phyloP scores from a whole-genome alignment of 495 filamentous ascomycete genomes.

The Diplogelasinospora grovesii region DNA sequence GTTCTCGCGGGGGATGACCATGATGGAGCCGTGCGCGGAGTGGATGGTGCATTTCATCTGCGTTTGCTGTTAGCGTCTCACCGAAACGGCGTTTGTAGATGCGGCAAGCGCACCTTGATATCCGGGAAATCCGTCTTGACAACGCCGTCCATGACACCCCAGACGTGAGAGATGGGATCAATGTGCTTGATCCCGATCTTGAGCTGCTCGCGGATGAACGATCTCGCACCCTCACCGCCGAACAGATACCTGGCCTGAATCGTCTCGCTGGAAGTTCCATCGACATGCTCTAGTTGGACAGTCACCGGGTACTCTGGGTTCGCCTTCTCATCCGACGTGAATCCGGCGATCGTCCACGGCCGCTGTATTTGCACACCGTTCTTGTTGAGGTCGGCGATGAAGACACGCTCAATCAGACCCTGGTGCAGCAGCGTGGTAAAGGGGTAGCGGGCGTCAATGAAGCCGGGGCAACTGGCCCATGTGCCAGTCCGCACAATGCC shows the following conservation, averaged over 20 bases:
- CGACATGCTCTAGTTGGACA: slow-evolving; percentile 66
- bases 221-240: slow-evolving; percentile 53
- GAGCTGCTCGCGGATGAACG: slow-evolving; percentile 52
- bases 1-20: slow-evolving; percentile 69
- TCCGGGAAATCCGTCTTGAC: slow-evolving; percentile 73
- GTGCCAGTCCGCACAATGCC: slow-evolving; percentile 65
- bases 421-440: slow-evolving; percentile 73
- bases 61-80: slow-evolving; percentile 15
- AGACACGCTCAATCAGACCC: slow-evolving; percentile 64
- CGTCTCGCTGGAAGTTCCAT: slow-evolving; percentile 56
- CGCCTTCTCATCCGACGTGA: slow-evolving; percentile 49
- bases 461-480: slow-evolving; percentile 63
- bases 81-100: not conserved
- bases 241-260: slow-evolving; percentile 55
- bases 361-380: slow-evolving; percentile 52
- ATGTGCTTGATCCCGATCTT: slow-evolving; percentile 58
- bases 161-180: slow-evolving; percentile 60
- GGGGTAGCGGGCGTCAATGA: slow-evolving; percentile 69
- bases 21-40: slow-evolving; percentile 60
- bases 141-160: slow-evolving; percentile 74
- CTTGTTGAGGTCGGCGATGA: slow-evolving; percentile 59
- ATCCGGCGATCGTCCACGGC: slow-evolving; percentile 56
- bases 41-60: slow-evolving; percentile 89
- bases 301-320: slow-evolving; percentile 57
- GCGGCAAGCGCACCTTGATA: slow-evolving; percentile 42